Conservation (phyloP, 108 stramenopile genomes). For the Cyclotella kingstonii region DNA sequence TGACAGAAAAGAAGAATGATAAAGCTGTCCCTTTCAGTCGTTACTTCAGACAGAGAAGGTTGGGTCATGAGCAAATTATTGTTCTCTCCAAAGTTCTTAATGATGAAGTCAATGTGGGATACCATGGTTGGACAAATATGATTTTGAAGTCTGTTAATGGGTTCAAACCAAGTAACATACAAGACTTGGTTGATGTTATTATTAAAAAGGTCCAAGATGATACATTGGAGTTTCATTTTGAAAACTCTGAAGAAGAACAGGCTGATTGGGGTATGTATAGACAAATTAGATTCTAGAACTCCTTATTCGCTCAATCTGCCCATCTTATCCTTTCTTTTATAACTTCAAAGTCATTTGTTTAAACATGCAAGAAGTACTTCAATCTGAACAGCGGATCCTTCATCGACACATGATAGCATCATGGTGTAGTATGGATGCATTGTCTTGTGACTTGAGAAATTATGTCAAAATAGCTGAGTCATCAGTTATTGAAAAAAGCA, state of each 20-base stretch:
- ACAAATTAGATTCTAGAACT: neutral
- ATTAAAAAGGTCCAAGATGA: conserved; percentile 14
- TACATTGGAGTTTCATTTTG: conserved; percentile 31
- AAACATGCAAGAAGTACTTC: conserved; percentile 28
- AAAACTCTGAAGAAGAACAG: conserved; percentile 17
- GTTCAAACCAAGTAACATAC: conserved; percentile 28
- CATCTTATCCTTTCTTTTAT: neutral
- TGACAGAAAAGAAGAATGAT: conserved; percentile 31
- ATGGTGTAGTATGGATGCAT: conserved; percentile 41
- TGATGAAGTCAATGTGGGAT: conserved; percentile 46
- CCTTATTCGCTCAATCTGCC: neutral
- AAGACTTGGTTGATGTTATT: conserved; percentile 36
- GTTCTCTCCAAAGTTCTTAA: conserved; percentile 41
- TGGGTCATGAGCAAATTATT: conserved; percentile 40
- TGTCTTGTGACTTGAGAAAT: conserved; percentile 22
- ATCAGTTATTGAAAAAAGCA: conserved; percentile 21
- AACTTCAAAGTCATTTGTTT: conserved; percentile 31
- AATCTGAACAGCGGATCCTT: conserved; percentile 38
- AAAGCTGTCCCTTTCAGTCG: conserved; percentile 17
- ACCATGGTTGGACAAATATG: conserved; percentile 36
- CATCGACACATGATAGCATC: conserved; percentile 40
- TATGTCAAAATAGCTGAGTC: neutral
- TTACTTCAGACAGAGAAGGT: conserved; percentile 20
- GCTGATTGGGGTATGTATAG: conserved; percentile 24
- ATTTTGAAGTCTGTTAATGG: conserved; percentile 46